Evolutionary conservation across 1,284 basidiomycete genomes (phyloP).

Genomic region (Pseudomicrostroma phylloplanum): DNA sequence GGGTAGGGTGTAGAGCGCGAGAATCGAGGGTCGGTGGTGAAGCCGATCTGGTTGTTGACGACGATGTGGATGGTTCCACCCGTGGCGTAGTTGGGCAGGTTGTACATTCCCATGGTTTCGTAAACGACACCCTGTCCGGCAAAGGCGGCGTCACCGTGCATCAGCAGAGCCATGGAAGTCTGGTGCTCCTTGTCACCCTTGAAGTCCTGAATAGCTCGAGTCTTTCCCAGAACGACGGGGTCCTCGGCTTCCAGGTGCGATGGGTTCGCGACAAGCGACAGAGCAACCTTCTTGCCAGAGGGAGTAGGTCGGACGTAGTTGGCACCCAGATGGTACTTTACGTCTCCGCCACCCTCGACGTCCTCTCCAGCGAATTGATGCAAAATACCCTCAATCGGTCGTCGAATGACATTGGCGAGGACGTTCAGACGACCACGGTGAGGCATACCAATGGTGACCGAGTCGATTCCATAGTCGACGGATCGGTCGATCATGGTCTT

Average conservation of each 20-base stretch:
- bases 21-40: conserved; percentile 98
- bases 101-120: conserved; percentile 98
- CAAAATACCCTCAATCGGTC: conserved; percentile 95
- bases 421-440: conserved; percentile 98
- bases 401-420: conserved; percentile 94
- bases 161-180: conserved; percentile 72
- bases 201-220: conserved; percentile 90
- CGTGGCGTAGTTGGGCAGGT: conserved; percentile 87
- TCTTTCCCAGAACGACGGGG: conserved; percentile 95
- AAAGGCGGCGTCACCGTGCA: conserved; percentile 98
- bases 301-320: conserved; percentile 98
- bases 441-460: conserved; percentile 97
- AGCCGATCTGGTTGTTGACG: conserved; percentile 99
- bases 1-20: conserved; percentile 95
- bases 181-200: conserved; percentile 67
- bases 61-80: conserved; percentile 97
- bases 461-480: conserved; percentile 89
- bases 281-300: conserved; percentile 91
- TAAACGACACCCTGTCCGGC: conserved; percentile 98
- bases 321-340: conserved; percentile 97
- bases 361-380: conserved; percentile 78
- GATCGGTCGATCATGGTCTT: conserved; percentile 97
- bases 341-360: conserved; percentile 74
- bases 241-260: conserved; percentile 97
- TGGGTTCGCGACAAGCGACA: conserved; percentile 96